These are phyloP conservation scores for Fusarium keratoplasticum DNA, from an alignment of 2,329 filamentous ascomycete species.

Conservation along the genomic window DNA sequence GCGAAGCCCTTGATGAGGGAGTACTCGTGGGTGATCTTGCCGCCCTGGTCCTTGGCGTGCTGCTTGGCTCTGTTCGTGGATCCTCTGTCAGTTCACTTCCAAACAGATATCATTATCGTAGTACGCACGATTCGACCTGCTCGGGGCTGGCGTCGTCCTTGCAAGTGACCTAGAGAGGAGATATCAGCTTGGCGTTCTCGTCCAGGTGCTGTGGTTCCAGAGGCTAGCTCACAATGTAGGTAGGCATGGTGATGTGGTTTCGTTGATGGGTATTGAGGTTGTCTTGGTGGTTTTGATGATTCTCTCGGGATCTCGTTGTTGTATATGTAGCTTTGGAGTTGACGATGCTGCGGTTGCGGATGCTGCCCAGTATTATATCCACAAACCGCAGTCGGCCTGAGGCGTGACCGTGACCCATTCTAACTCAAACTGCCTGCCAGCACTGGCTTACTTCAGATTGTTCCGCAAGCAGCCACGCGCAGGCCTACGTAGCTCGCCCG, in stretches of 20 bases:
- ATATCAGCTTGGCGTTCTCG: slow-evolving; percentile 24
- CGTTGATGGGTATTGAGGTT: slow-evolving; percentile 4
- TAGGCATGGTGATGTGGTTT: slow-evolving; percentile 59
- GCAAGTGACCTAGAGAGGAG: slow-evolving; percentile 75
- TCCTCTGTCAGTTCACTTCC: slow-evolving; percentile 3
- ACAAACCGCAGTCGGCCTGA: slow-evolving; percentile 27
- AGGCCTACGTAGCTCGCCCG: slow-evolving; percentile 26
- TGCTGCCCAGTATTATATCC: slow-evolving; percentile 43
- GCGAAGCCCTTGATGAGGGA: slow-evolving; percentile 91
- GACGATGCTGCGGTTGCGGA: slow-evolving; percentile 26
- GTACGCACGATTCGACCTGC: slow-evolving; percentile 74
- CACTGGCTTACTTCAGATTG: neutral
- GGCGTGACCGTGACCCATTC: slow-evolving; percentile 44
- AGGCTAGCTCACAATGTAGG: slow-evolving; percentile 64
- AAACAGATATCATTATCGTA: neutral
- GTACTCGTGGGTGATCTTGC: slow-evolving; percentile 86
- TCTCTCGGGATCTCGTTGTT: slow-evolving; percentile 18
- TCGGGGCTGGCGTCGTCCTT: slow-evolving; percentile 75
- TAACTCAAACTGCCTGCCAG: slow-evolving; percentile 16
- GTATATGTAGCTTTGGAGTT: slow-evolving; percentile 28
- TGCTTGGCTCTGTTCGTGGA: slow-evolving; percentile 76
- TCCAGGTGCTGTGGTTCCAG: neutral
- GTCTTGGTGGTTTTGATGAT: slow-evolving; percentile 10
- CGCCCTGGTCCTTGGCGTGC: slow-evolving; percentile 78
- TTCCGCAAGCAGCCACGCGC: slow-evolving; percentile 8